phyloP scores from a whole-genome alignment of 257 asterid species.

The Salvia miltiorrhiza region DNA sequence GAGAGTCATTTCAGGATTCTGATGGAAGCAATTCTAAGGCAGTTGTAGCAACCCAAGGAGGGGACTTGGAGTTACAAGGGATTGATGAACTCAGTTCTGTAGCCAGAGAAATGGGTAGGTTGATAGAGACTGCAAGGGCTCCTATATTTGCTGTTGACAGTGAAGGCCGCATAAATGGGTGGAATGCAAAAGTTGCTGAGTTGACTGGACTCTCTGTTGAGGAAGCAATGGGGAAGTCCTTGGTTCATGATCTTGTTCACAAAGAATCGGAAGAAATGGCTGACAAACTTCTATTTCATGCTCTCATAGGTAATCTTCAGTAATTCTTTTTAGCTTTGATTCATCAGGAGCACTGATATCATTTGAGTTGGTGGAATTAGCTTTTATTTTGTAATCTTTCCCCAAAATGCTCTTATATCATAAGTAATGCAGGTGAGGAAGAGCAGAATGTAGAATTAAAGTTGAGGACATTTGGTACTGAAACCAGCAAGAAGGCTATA shows the following conservation, averaged over 20 bases:
- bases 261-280: slow-evolving; percentile 59
- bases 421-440: slow-evolving; percentile 58
- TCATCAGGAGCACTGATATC: no score
- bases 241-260: slow-evolving; percentile 63
- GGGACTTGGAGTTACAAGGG: slow-evolving; percentile 45
- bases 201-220: slow-evolving; percentile 56
- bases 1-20: slow-evolving; percentile 62
- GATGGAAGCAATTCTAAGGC: slow-evolving; percentile 55
- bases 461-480: slow-evolving; percentile 61
- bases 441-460: slow-evolving; percentile 74
- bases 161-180: slow-evolving; percentile 51
- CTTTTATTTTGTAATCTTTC: no score
- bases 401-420: neutral
- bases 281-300: slow-evolving; percentile 52
- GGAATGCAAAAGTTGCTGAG: slow-evolving; percentile 61
- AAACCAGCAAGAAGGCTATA: slow-evolving; percentile 44
- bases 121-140: slow-evolving; percentile 59
- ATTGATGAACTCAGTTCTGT: slow-evolving; percentile 53
- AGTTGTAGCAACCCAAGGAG: slow-evolving; percentile 36
- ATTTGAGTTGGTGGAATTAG: no score
- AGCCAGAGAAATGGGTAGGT: slow-evolving; percentile 54
- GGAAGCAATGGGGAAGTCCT: slow-evolving; percentile 70
- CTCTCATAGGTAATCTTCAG: slow-evolving; percentile 52
- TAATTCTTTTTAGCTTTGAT: neutral
- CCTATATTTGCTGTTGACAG: slow-evolving; percentile 57